Base-by-base conservation (phyloP, 257 asterid species). In the Jacaranda copaia region DNA sequence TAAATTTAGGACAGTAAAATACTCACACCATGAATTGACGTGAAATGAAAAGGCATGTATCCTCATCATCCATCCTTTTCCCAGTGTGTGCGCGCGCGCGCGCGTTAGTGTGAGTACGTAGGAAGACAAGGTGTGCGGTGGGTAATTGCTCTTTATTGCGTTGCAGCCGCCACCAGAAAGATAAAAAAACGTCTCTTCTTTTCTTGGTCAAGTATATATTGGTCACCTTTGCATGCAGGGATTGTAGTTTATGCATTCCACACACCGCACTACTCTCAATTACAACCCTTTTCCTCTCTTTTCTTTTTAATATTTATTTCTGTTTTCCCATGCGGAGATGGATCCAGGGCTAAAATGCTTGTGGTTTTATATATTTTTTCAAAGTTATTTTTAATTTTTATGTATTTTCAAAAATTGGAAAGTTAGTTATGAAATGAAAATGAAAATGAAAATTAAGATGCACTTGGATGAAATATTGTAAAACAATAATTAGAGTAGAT, bases 141-240 rank as follows among this genome's bases (percentile, higher is more conserved):
- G 62, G 38, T 15, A n/a, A n/a, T 14, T 64, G 59, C 35, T 60
- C 66, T 67, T 67, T 74, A 80, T 69, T 61, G 78, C 72, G 20
- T 45, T 73, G 45, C 72, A 36, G 57, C 40, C 19, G 13, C 8
- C 48, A 52, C 8, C 18, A 48, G 11, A n/a, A 70, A 43, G 60
- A 7, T 71, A 49, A 48, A 61, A 51, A 18, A 4, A 20, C 19
- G 67, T 71, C 36, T 69, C 42, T 56, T 45, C 64, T 49, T 73
- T 74, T 42, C 20, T 48, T 74, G 72, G 83, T 80, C 80, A 74
- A 67, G n/a, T n/a, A n/a, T n/a, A n/a, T 76, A 11, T 5, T 68
- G 57, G 64, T 63, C 66, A 36, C 13, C 7, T 68, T 46, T 73
- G 75, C 75, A 15, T 68, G 19, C 57, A 74, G 66, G 9, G 12